Evolutionary conservation across 1,284 basidiomycete species (phyloP).

Genomic region (Tilletia indica): DNA sequence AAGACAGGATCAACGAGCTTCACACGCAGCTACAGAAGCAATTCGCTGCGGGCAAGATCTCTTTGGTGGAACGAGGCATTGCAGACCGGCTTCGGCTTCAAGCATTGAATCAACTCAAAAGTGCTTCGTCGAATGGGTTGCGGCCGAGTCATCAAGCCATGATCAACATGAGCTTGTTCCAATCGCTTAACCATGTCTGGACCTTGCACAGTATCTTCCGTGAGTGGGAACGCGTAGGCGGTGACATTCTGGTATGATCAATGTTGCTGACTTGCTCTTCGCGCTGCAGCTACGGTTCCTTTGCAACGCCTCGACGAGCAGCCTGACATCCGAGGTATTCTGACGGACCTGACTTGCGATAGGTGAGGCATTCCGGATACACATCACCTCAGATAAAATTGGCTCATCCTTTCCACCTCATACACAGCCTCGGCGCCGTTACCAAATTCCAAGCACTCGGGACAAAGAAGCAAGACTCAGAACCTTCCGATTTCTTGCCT

Average conservation of each 20-base stretch:
- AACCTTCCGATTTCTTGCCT: neutral
- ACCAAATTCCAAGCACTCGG: constrained; percentile 1
- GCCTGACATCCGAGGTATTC: neutral
- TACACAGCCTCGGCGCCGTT: neutral
- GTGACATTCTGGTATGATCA: too few relatives aligned
- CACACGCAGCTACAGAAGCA: neutral
- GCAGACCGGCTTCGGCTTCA: neutral
- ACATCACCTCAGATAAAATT: too few relatives aligned
- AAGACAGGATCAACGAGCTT: neutral
- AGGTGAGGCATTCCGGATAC: too few relatives aligned
- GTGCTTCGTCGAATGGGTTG: neutral
- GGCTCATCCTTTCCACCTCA: too few relatives aligned
- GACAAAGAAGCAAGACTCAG: neutral
- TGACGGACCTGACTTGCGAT: neutral
- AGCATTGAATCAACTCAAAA: neutral
- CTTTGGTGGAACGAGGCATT: neutral
- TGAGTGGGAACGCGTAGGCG: too few relatives aligned
- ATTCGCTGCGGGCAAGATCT: neutral
- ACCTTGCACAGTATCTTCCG: neutral
- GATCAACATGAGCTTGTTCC: constrained; percentile 9
- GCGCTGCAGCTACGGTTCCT: neutral
- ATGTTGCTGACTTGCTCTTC: neutral
- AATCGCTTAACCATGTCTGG: constrained; percentile 2
- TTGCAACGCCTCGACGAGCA: neutral
- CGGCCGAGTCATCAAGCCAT: neutral